A percentile compares a stretch with the other conserved stretches of the same genome.
These are phyloP conservation scores for Botryotinia convoluta DNA, from an alignment of 2,329 filamentous ascomycete species.

Conservation along the genomic window DNA sequence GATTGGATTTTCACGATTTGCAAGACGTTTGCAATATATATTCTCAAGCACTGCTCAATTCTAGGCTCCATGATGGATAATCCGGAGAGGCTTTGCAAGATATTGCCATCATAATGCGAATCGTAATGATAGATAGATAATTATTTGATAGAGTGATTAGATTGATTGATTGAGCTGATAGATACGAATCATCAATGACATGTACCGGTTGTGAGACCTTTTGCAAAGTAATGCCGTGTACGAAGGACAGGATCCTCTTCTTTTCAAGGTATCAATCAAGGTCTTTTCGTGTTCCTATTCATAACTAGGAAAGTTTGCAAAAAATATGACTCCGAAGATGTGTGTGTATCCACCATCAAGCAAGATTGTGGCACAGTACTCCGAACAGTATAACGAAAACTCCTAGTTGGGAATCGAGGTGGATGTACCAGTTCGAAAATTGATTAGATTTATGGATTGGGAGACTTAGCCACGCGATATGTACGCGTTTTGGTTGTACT, in stretches of 20 bases:
- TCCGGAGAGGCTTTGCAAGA: not conserved
- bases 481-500: not conserved
- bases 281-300: not conserved
- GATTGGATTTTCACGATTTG: not conserved
- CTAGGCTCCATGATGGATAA: not conserved
- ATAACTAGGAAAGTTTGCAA: not conserved
- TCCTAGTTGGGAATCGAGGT: not conserved
- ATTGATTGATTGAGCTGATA: not conserved
- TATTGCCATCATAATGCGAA: not conserved
- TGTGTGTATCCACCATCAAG: not conserved
- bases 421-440: not conserved
- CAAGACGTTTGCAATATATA: not conserved
- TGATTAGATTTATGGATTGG: not conserved
- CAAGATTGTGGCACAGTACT: not conserved
- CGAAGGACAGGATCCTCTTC: not conserved
- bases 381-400: not conserved
- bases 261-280: not conserved
- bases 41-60: constrained; percentile 1
- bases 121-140: not conserved
- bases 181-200: not conserved
- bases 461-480: not conserved
- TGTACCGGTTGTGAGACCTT: not conserved
- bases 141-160: not conserved
- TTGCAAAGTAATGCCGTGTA: not conserved
- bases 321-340: not conserved